Evolutionary conservation across 176 grass and related monocot genomes (phyloP), one percentile per base, ranked within the genome.

Genomic region (Cenchrus americanus): DNA sequence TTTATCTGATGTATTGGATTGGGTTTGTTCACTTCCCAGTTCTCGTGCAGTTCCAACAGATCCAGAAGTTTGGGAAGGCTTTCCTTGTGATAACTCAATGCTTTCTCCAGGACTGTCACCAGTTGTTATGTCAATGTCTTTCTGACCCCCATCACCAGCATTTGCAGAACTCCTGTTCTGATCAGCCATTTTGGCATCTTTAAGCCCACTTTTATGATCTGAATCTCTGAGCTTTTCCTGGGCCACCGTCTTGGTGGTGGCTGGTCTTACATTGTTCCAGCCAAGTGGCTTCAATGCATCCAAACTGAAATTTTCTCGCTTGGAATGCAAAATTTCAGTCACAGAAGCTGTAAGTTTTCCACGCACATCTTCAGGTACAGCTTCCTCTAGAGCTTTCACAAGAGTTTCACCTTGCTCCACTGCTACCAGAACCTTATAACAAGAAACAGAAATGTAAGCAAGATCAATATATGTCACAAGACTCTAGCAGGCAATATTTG

Each of bases 321-420:
- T 92, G 66, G 92, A 89, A 59, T 93, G 82, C 61, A 98, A 75
- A 86, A 95, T 93, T 82, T 91, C 90, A 80, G 87, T 80, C 63
- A 92, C 85, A 71, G 79, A 88, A 58, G 85, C 65, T 71, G 91
- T 92, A 47, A 98, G 87, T 78, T 92, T 98, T 77, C 85, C 96
- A 78, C 96, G 89, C 54, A 98, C 96, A 91, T 98, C 96, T 80
- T 93, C 96, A 62, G 96, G 96, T 67, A 98, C 93, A 80, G 96
- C 96, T 91, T 82, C 96, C 93, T 98, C 78, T 80, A 98, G 83
- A 91, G 93, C 93, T 91, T 88, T 98, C 80, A 90, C 83, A 61
- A 98, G 89, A 43, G 91, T 85, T 84, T 98, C 96, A 65, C 96
- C 96, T 85, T 80, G 87, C 70, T 86, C 96, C 77, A 98, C 86